Base-by-base conservation (phyloP, 2,329 filamentous ascomycete genomes). In the Ceratocystis smalleyi region DNA sequence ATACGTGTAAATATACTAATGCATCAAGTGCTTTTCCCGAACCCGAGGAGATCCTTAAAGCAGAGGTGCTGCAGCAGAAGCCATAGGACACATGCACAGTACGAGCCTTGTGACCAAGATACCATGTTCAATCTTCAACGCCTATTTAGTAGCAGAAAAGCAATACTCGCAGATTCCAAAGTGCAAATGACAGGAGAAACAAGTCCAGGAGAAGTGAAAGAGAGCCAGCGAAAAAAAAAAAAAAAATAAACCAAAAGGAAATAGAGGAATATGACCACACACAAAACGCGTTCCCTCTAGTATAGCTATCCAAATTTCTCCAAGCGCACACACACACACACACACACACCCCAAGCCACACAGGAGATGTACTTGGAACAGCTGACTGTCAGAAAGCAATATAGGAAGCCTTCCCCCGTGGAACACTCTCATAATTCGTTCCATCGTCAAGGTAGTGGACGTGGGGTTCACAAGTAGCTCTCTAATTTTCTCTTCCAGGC, bases 91-190 rank as follows among this genome's bases (percentile, higher is more conserved):
- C 22, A 51, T 40, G 47, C n/a, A n/a, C 19, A 40, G 12, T 40
- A 40, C 35, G 35, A 12, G 30, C 54, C 51, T 59, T 63, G 54
- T 40, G 43, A 60, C 49, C 27, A 47, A 61, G 59, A 55, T 65
- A 61, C 61, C 43, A 61, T 60, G 47, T 66, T 69, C 68, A 71
- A 68, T 72, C 72, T 73, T 74, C 68, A 74, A 75, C 73, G 74
- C 74, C 73, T 73, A 73, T 70, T 70, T 72, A 71, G 70, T 72
- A 71, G 70, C 72, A 65, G 27, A 62, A 63, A 62, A 59, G 35
- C 43, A 63, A 63, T 61, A 65, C 63, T 61, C 54, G 63, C 63
- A 47, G 54, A 47, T 61, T 57, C 68, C 70, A 67, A 65, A 68
- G 69, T 71, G 70, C 70, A 70, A 69, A 68, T 65, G 68, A 60